Conservation (phyloP, 768 basidiomycete species). For the Phylloporus sp. region DNA sequence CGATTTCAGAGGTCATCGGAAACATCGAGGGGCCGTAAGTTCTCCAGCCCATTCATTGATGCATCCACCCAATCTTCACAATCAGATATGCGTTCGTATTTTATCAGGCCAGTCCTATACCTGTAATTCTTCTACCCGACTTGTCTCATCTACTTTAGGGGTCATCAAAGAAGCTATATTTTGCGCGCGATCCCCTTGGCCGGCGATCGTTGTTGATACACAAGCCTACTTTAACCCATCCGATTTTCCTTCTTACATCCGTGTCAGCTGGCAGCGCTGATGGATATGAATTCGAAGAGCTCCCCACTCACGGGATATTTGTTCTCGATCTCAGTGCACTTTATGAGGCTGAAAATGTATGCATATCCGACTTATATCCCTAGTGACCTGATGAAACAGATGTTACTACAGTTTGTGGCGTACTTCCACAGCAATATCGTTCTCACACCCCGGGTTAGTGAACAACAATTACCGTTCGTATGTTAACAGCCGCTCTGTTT, state of each 20-base stretch:
- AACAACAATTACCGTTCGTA: slow-evolving; percentile 20
- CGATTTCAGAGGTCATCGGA: slow-evolving; percentile 50
- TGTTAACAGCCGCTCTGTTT: slow-evolving; percentile 4
- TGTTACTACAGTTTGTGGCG: slow-evolving; percentile 15
- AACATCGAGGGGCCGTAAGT: slow-evolving; percentile 79
- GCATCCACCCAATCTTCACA: not conserved
- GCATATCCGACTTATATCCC: not conserved
- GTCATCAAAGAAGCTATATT: slow-evolving; percentile 49
- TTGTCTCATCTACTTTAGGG: slow-evolving; percentile 31
- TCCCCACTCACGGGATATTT: slow-evolving; percentile 55
- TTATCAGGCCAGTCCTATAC: slow-evolving; percentile 53
- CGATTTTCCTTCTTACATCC: slow-evolving; percentile 61
- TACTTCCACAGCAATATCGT: slow-evolving; percentile 18
- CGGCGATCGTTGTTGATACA: slow-evolving; percentile 80
- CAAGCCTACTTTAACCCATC: slow-evolving; percentile 41
- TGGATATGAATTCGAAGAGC: slow-evolving; percentile 53
- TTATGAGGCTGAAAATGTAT: slow-evolving; percentile 22
- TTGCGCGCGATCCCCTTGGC: slow-evolving; percentile 79
- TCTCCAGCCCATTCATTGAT: not conserved
- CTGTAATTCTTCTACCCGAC: not conserved
- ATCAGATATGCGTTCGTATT: slow-evolving; percentile 75
- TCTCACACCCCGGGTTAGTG: slow-evolving; percentile 20
- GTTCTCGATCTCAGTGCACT: slow-evolving; percentile 42
- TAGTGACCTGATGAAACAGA: not conserved
- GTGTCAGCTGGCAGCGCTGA: slow-evolving; percentile 49